Conservation (phyloP, 1,139 yeast species). For the Lodderomyces orthopsilosis region DNA sequence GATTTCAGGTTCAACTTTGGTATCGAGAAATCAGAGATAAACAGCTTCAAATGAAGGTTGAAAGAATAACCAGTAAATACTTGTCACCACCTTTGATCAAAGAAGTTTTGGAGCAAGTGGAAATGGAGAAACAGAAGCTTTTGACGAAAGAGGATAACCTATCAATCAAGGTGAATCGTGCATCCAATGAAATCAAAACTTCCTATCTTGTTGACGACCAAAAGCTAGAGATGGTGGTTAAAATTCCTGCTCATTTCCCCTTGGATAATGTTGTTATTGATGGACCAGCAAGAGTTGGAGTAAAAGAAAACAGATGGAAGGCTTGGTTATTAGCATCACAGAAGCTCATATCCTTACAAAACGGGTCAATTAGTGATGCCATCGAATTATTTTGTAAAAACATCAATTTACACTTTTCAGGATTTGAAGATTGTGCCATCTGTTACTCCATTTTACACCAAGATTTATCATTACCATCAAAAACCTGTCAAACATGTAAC, state of each 20-base stretch:
- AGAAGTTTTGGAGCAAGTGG: conserved; percentile 56
- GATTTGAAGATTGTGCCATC: conserved; percentile 95
- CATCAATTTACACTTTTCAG: conserved; percentile 79
- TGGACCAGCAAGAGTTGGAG: conserved; percentile 83
- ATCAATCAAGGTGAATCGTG: conserved; percentile 57
- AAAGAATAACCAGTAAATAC: conserved; percentile 56
- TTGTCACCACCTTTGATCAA: conserved; percentile 66
- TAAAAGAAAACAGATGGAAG: conserved; percentile 89
- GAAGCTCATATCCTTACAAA: conserved; percentile 66
- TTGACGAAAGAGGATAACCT: conserved; percentile 50
- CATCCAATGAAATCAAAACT: conserved; percentile 69
- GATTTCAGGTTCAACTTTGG: conserved; percentile 73
- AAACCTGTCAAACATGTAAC: conserved; percentile 83
- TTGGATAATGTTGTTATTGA: conserved; percentile 48
- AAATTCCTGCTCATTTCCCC: conserved; percentile 31
- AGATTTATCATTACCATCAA: conserved; percentile 87
- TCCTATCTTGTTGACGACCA: conserved; percentile 84
- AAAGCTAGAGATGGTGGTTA: conserved; percentile 74
- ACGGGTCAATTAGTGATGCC: conserved; percentile 81
- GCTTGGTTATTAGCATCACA: conserved; percentile 94
- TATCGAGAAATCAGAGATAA: conserved; percentile 59
- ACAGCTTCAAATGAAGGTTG: conserved; percentile 55
- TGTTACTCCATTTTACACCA: conserved; percentile 90
- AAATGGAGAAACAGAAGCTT: conserved; percentile 33
- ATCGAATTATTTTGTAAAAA: conserved; percentile 78